phyloP scores from a whole-genome alignment of 140 eudicot species.

The Bidens hawaiensis region DNA sequence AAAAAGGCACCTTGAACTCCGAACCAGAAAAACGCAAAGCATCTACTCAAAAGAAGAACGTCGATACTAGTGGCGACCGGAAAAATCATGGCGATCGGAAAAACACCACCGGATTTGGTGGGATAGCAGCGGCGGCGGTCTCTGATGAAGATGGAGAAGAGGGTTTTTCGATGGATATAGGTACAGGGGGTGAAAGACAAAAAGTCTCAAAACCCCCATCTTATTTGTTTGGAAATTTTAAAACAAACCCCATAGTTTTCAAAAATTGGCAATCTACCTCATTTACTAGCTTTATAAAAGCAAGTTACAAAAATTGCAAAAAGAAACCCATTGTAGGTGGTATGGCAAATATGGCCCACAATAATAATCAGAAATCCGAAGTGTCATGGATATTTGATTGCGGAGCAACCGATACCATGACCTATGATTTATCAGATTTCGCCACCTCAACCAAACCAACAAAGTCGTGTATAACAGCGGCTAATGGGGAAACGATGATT shows the following conservation, averaged over 20 bases:
- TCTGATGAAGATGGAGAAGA: too few species aligned
- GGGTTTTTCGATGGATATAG: too few species aligned
- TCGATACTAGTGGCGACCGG: too few species aligned
- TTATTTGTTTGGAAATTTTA: too few species aligned
- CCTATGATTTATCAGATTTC: background rate
- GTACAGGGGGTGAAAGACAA: too few species aligned
- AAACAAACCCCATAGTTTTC: too few species aligned
- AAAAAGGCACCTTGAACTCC: background rate
- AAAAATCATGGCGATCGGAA: too few species aligned
- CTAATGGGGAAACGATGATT: background rate
- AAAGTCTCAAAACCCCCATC: too few species aligned
- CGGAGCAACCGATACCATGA: too few species aligned
- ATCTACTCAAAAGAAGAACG: too few species aligned
- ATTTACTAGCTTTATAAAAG: background rate
- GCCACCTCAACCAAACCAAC: background rate
- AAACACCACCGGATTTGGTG: too few species aligned
- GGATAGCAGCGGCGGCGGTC: too few species aligned
- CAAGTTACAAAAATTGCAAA: background rate
- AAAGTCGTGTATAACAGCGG: background rate
- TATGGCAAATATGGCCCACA: background rate
- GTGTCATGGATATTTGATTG: background rate
- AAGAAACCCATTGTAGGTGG: background rate
- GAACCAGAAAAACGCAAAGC: background rate
- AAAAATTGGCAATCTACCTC: background rate
- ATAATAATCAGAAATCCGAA: background rate